Percentiles rank a stretch among this genome's conserved stretches.
phyloP scores from a whole-genome alignment of 1,284 basidiomycete genomes.

The Termitomyces sp. region DNA sequence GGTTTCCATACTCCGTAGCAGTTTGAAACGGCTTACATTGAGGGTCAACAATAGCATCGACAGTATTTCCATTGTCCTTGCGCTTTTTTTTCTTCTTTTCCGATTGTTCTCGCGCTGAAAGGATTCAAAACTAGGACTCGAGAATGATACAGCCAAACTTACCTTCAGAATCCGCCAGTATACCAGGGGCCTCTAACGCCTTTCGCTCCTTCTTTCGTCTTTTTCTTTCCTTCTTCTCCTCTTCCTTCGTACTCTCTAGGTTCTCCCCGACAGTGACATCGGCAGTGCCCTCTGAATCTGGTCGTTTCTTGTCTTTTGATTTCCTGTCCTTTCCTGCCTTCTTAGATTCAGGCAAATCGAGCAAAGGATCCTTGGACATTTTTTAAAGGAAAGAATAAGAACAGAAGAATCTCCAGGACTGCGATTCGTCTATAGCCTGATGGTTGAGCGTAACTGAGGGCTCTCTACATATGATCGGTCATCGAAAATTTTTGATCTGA shows the following conservation, averaged over 20 bases:
- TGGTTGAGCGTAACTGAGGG: neutral
- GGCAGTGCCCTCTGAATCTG: conserved; percentile 2
- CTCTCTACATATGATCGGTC: neutral
- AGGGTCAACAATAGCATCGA: conserved; percentile 12
- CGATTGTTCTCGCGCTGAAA: conserved; percentile 14
- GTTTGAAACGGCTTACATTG: conserved; percentile 15
- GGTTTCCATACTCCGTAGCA: neutral
- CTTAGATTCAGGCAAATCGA: conserved; percentile 2
- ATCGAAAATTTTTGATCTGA: conserved; percentile 1
- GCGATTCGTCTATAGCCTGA: neutral
- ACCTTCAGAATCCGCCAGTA: conserved; percentile 14
- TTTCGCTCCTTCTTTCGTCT: conserved; percentile 22
- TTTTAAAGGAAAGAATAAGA: neutral
- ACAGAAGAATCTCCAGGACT: neutral
- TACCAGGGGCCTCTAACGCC: conserved; percentile 9
- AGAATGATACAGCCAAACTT: neutral
- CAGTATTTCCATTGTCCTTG: neutral
- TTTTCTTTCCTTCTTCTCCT: conserved; percentile 20
- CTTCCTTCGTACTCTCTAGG: conserved; percentile 12
- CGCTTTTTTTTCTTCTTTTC: conserved; percentile 18
- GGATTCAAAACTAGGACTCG: neutral
- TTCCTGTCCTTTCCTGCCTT: conserved; percentile 13
- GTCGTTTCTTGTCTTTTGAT: conserved; percentile 16
- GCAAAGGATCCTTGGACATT: conserved; percentile 13
- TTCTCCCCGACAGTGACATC: conserved; percentile 1